Percentiles rank a stretch among this genome's conserved stretches.
These are phyloP conservation scores for Wickerhamomyces silvicola DNA, from an alignment of 805 yeast species.

Conservation along the genomic window DNA sequence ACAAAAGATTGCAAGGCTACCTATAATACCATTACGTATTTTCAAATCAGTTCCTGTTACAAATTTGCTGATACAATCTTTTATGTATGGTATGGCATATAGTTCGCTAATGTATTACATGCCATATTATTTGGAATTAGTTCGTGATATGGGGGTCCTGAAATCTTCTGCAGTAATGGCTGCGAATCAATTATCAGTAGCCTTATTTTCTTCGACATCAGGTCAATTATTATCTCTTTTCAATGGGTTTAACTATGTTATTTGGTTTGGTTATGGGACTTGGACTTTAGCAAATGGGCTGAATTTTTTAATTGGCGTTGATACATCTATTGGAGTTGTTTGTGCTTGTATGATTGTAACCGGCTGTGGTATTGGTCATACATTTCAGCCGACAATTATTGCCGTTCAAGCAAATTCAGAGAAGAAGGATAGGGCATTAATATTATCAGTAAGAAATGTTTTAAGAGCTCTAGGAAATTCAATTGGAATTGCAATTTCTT, in stretches of 20 bases:
- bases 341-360: conserved; percentile 26
- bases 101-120: conserved; percentile 39
- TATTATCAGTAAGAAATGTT: conserved; percentile 49
- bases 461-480: conserved; percentile 54
- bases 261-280: conserved; percentile 4
- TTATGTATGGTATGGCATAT: conserved; percentile 44
- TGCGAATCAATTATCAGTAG: conserved; percentile 40
- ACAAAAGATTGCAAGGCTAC: conserved; percentile 40
- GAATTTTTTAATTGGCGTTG: conserved; percentile 27
- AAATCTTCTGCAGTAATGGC: conserved; percentile 32
- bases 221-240: conserved; percentile 32
- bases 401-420: conserved; percentile 51
- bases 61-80: conserved; percentile 24
- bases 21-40: conserved; percentile 47
- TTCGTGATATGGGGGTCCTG: conserved; percentile 16
- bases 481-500: conserved; percentile 42
- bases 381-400: conserved; percentile 18
- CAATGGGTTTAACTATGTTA: conserved; percentile 1
- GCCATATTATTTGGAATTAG: conserved; percentile 33
- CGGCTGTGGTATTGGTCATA: conserved; percentile 30
- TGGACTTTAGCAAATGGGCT: conserved; percentile 28
- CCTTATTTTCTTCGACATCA: conserved; percentile 34
- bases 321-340: conserved; percentile 28
- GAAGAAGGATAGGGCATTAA: conserved; percentile 49
- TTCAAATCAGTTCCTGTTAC: conserved; percentile 29